Conservation (phyloP, 805 yeast species). For the Ogataea thermomethanolica region DNA sequence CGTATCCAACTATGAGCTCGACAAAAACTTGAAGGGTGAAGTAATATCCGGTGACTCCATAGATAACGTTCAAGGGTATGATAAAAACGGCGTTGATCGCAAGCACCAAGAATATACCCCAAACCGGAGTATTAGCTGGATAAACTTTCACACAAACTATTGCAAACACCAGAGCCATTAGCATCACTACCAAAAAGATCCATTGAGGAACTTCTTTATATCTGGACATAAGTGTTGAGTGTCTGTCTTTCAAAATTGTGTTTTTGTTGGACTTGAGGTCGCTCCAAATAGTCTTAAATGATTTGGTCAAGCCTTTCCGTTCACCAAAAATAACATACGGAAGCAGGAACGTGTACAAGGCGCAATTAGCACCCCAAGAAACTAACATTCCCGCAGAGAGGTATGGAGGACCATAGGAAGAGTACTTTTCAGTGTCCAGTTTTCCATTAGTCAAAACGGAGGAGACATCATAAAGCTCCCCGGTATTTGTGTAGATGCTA, state of each 20-base stretch:
- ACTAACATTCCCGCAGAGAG: conserved; percentile 55
- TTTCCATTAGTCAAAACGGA: conserved; percentile 43
- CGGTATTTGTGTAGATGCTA: conserved; percentile 49
- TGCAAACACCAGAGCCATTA: conserved; percentile 43
- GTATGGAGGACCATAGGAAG: conserved; percentile 60
- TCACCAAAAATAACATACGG: conserved; percentile 2
- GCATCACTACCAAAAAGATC: conserved; percentile 54
- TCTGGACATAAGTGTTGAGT: conserved; percentile 46
- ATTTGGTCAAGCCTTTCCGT: conserved; percentile 47
- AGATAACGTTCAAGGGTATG: conserved; percentile 59
- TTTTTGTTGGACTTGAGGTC: conserved; percentile 29
- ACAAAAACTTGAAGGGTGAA: conserved; percentile 61
- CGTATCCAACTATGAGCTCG: conserved; percentile 62
- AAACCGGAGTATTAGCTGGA: conserved; percentile 55
- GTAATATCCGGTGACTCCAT: conserved; percentile 57
- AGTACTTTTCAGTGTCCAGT: conserved; percentile 47
- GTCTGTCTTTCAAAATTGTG: conserved; percentile 14
- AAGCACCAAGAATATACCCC: conserved; percentile 59
- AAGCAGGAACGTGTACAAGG: conserved; percentile 49
- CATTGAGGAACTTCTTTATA: conserved; percentile 73
- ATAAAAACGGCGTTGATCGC: conserved; percentile 52
- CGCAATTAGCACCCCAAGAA: conserved; percentile 61
- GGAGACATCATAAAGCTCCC: conserved; percentile 45
- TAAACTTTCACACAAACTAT: conserved; percentile 38
- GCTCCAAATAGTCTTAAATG: conserved; percentile 11